These are phyloP conservation scores for Globisporangium nagaii DNA, from an alignment of 352 stramenopile genomes.

Conservation along the genomic window DNA sequence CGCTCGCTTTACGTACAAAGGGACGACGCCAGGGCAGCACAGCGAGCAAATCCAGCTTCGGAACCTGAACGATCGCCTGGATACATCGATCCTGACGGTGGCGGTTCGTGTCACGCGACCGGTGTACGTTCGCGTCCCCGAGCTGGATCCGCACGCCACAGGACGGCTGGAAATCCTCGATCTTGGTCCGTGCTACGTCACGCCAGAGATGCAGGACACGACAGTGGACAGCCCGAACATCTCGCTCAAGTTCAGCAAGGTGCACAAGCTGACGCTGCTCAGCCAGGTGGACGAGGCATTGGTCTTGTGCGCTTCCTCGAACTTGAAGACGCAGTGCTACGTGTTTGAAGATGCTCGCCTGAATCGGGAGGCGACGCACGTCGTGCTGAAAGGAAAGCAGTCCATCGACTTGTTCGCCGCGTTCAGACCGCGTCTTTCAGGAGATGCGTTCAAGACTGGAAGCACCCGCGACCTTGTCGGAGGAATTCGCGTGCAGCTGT, in stretches of 20 bases:
- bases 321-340: constrained; percentile 88
- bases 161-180: constrained; percentile 72
- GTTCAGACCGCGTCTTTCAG: constrained; percentile 72
- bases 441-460: constrained; percentile 77
- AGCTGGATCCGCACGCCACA: constrained; percentile 72
- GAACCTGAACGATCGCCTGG: constrained; percentile 77
- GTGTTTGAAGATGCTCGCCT: constrained; percentile 76
- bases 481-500: constrained; percentile 85
- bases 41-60: constrained; percentile 74
- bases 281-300: constrained; percentile 76
- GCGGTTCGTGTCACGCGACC: constrained; percentile 63
- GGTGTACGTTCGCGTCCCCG: constrained; percentile 81
- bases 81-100: constrained; percentile 65
- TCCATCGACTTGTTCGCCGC: constrained; percentile 74
- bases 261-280: constrained; percentile 77
- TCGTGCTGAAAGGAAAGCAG: constrained; percentile 61
- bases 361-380: constrained; percentile 64
- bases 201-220: constrained; percentile 78
- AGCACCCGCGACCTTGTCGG: constrained; percentile 74
- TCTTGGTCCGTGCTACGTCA: constrained; percentile 80
- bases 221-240: constrained; percentile 69
- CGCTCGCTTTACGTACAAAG: constrained; percentile 71
- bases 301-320: constrained; percentile 76
- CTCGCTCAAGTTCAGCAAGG: constrained; percentile 79
- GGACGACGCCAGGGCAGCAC: constrained; percentile 58